Evolutionary conservation across 768 basidiomycete genomes (phyloP).

Genomic region (Russula abietina): DNA sequence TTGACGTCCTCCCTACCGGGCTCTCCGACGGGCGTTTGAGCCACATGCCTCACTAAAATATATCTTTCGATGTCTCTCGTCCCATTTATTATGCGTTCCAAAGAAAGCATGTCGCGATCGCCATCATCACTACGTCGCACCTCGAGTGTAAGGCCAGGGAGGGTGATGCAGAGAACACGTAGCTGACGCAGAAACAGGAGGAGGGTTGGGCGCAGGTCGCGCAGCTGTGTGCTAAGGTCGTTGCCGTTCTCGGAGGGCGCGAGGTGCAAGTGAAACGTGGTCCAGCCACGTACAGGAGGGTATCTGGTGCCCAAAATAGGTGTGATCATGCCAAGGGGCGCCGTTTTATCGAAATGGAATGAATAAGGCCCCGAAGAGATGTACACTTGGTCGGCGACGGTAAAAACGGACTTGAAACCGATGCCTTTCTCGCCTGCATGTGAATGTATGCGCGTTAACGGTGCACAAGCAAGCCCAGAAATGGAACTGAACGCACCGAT

Average conservation of each 20-base stretch:
- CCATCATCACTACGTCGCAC: conserved; percentile 10
- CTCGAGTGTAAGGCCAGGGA: neutral
- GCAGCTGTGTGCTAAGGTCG: conserved; percentile 20
- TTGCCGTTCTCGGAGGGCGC: conserved; percentile 9
- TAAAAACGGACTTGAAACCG: conserved; percentile 31
- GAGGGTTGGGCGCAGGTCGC: conserved; percentile 23
- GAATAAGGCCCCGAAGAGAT: conserved; percentile 26
- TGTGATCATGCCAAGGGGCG: conserved; percentile 28
- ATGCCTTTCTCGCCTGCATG: conserved; percentile 30
- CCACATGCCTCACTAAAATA: conserved; percentile 19
- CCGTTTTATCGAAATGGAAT: conserved; percentile 25
- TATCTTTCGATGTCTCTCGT: conserved; percentile 3
- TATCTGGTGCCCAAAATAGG: conserved; percentile 16
- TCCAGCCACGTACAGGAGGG: conserved; percentile 23
- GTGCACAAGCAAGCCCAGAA: neutral
- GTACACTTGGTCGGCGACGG: conserved; percentile 27
- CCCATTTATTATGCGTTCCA: conserved; percentile 1
- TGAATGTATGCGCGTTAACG: neutral
- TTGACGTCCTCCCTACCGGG: conserved; percentile 19
- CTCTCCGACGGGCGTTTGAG: conserved; percentile 18
- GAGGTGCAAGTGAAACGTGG: conserved; percentile 26
- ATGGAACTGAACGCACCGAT: conserved; percentile 12
- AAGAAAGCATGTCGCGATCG: neutral
- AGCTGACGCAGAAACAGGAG: conserved; percentile 28
- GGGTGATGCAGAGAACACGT: conserved; percentile 17